phyloP scores from a whole-genome alignment of 2,329 filamentous ascomycete species.

The Pseudogymnoascus pannorum region DNA sequence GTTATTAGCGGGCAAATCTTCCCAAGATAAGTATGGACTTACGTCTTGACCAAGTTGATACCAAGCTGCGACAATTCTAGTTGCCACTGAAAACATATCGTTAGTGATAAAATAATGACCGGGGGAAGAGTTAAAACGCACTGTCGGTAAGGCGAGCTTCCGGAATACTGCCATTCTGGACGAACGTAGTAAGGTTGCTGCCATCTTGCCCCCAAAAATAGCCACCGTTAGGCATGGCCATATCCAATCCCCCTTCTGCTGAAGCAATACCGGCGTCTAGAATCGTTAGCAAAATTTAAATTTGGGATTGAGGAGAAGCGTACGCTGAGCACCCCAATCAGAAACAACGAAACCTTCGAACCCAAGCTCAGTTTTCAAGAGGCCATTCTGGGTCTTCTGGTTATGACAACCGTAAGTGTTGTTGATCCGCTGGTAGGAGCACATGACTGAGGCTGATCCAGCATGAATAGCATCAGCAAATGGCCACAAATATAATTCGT shows the following conservation, averaged over 20 bases:
- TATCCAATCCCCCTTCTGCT: slow-evolving; percentile 75
- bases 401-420: slow-evolving; percentile 67
- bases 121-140: slow-evolving; percentile 54
- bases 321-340: slow-evolving; percentile 81
- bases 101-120: slow-evolving; percentile 43
- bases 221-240: slow-evolving; percentile 63
- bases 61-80: slow-evolving; percentile 49
- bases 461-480: slow-evolving; percentile 75
- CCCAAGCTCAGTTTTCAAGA: slow-evolving; percentile 78
- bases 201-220: slow-evolving; percentile 17
- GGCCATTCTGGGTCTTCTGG: slow-evolving; percentile 70
- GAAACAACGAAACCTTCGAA: slow-evolving; percentile 83
- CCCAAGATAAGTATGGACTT: slow-evolving; percentile 49
- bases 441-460: slow-evolving; percentile 77
- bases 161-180: slow-evolving; percentile 53
- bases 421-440: slow-evolving; percentile 71
- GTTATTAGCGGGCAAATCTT: not conserved
- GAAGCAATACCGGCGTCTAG: slow-evolving; percentile 72
- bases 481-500: slow-evolving; percentile 80
- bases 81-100: slow-evolving; percentile 71
- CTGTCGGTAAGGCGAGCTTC: slow-evolving; percentile 51
- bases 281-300: slow-evolving; percentile 68
- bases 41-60: slow-evolving; percentile 51
- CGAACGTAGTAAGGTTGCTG: slow-evolving; percentile 48
- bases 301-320: slow-evolving; percentile 72